phyloP scores from a whole-genome alignment of 768 basidiomycete genomes.

The Auricularia sp. region DNA sequence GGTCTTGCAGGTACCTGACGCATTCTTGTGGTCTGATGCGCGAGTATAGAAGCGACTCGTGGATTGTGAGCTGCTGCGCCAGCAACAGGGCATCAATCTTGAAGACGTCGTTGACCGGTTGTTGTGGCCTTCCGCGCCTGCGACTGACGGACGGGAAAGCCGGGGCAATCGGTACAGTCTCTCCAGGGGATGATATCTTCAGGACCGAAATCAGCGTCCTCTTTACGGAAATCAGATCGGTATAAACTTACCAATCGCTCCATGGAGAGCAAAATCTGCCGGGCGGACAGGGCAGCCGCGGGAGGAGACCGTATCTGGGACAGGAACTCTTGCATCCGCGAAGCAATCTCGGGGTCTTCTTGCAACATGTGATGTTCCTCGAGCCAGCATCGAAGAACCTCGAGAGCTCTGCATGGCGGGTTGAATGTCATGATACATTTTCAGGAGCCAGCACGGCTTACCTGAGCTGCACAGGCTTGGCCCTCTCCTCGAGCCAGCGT shows the following conservation, averaged over 20 bases:
- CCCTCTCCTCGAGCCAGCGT: slow-evolving; percentile 57
- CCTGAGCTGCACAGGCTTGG: slow-evolving; percentile 54
- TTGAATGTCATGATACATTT: background rate
- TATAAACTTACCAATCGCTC: slow-evolving; percentile 42
- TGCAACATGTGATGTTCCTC: slow-evolving; percentile 50
- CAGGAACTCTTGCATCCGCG: slow-evolving; percentile 47
- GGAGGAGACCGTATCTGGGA: slow-evolving; percentile 27
- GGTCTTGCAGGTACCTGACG: slow-evolving; percentile 44
- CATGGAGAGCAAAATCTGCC: slow-evolving; percentile 40
- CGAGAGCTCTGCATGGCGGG: slow-evolving; percentile 5
- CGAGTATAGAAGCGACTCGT: slow-evolving; percentile 59
- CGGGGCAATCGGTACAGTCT: background rate
- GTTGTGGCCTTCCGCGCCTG: slow-evolving; percentile 36
- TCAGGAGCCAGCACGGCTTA: slow-evolving; percentile 11
- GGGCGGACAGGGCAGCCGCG: slow-evolving; percentile 35
- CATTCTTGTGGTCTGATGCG: slow-evolving; percentile 69
- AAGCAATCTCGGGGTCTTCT: slow-evolving; percentile 54
- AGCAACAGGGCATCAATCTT: slow-evolving; percentile 58
- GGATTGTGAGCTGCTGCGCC: slow-evolving; percentile 70
- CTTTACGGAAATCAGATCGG: background rate
- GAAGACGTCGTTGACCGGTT: slow-evolving; percentile 49
- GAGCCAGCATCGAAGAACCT: slow-evolving; percentile 45
- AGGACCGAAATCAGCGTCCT: background rate
- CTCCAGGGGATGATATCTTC: background rate
- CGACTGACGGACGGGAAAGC: slow-evolving; percentile 5